Base-by-base conservation (phyloP, 1,284 basidiomycete genomes). In the Ceratobasidium sp. region DNA sequence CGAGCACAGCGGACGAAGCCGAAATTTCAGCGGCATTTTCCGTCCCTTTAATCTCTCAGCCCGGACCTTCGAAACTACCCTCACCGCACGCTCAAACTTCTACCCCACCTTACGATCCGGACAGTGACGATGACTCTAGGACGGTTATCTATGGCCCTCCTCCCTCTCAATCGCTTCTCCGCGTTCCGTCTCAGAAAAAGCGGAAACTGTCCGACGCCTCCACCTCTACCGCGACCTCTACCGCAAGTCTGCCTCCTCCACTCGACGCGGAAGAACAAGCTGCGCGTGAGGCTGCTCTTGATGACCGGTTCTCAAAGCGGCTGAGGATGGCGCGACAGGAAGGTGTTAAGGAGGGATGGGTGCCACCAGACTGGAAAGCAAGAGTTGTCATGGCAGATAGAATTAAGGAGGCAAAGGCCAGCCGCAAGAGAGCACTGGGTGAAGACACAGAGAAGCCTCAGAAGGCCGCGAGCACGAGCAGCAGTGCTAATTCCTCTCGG, bases 1-100 rank as follows among this genome's bases (percentile, higher is more conserved):
- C 69, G 3, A 71, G 69, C 69, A 71, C 69, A n/a, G 69, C 56
- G n/a, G 69, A 71, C 25, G 69, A 71, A 49, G 69, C 69, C 29
- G 69, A 71, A 43, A 49, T 71, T 22, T 71, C 69, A 9, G 32
- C 22, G 37, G 69, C 69, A 34, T 71, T 71, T 49, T 71, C 69
- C 34, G 56, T 61, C 19, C 69, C 69, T 8, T 9, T 13, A 15
- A 25, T 34, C 25, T 22, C 56, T 37, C 13, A 32, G 11, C 29
- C 54, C 40, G 13, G 22, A 7, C 54, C 56, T 22, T 29, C 22
- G 4, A 22, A 9, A 13, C 34, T 40, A 1, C 3, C 44, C 29
- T 40, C 54, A n/a, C n/a, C 54, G 11, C 37, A 61, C 1, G 19
- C 52, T 34, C 69, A 59, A 57, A 51, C 11, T 61, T 43, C 34